Conservation (phyloP, 768 basidiomycete species). For the Hebeloma cylindrosporum region DNA sequence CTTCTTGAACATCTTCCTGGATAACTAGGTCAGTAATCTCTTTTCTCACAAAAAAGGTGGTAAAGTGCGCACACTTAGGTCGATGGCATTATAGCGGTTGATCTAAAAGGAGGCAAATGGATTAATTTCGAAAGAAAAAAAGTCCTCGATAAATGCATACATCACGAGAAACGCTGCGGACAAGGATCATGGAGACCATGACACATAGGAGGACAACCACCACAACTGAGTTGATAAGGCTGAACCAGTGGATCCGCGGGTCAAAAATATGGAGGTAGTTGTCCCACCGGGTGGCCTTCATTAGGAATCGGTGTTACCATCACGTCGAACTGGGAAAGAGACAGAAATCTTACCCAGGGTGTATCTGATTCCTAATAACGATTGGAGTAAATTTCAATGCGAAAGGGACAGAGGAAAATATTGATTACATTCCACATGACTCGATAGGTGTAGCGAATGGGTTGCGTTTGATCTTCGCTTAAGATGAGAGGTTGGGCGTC, state of each 20-base stretch:
- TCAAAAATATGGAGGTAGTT: slow-evolving; percentile 93
- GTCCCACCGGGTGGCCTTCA: slow-evolving; percentile 98
- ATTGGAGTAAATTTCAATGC: slow-evolving; percentile 2
- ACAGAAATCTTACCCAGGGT: slow-evolving; percentile 62
- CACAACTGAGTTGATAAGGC: slow-evolving; percentile 87
- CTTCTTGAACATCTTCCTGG: slow-evolving; percentile 94
- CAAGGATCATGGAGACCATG: slow-evolving; percentile 91
- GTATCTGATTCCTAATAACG: slow-evolving; percentile 76
- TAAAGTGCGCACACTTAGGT: slow-evolving; percentile 64
- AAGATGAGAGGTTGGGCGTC: slow-evolving; percentile 51
- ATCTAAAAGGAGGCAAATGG: slow-evolving; percentile 48
- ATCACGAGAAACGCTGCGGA: slow-evolving; percentile 86
- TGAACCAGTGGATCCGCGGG: slow-evolving; percentile 96
- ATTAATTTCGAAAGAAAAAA: slow-evolving; percentile 7
- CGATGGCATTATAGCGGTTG: slow-evolving; percentile 91
- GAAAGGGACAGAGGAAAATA: not conserved
- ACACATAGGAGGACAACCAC: slow-evolving; percentile 89
- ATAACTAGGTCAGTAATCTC: slow-evolving; percentile 5
- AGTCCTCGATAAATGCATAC: slow-evolving; percentile 40
- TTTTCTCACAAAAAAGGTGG: not conserved
- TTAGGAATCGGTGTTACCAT: slow-evolving; percentile 13
- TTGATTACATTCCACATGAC: slow-evolving; percentile 79
- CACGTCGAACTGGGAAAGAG: not conserved
- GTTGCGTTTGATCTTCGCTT: slow-evolving; percentile 57
- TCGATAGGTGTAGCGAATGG: slow-evolving; percentile 83